phyloP scores from a whole-genome alignment of 495 filamentous ascomycete species.

The Penicillium daleae region DNA sequence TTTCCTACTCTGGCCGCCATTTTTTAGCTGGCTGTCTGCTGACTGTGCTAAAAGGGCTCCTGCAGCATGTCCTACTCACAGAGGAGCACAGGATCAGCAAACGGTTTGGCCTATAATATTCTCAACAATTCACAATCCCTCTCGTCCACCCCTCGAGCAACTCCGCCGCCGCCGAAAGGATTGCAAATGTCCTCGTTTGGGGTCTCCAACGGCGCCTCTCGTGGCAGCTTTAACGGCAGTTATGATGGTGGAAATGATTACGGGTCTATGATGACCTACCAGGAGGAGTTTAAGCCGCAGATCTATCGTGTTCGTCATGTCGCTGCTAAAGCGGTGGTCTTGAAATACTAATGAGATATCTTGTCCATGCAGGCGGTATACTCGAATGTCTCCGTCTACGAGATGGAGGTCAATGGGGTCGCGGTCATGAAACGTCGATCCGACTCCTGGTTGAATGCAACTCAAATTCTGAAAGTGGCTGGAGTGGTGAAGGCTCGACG shows the following conservation, averaged over 20 bases:
- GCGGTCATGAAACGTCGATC: conserved; percentile 92
- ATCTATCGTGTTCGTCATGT: conserved; percentile 71
- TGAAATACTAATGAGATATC: conserved; percentile 24
- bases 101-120: conserved; percentile 48
- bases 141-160: conserved; percentile 58
- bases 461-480: conserved; percentile 94
- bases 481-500: conserved; percentile 95
- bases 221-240: conserved; percentile 41
- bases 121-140: conserved; percentile 57
- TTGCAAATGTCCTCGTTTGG: conserved; percentile 52
- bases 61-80: conserved; percentile 49
- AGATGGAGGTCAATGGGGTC: conserved; percentile 92
- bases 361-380: conserved; percentile 73
- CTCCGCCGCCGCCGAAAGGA: conserved; percentile 49
- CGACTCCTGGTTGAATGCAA: conserved; percentile 93
- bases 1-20: conserved; percentile 24
- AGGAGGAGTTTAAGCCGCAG: conserved; percentile 64
- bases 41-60: conserved; percentile 4
- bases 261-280: conserved; percentile 50
- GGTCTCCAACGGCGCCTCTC: conserved; percentile 43
- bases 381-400: conserved; percentile 92
- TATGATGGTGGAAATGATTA: conserved; percentile 56
- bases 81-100: conserved; percentile 45
- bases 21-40: conserved; percentile 15
- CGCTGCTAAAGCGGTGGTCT: conserved; percentile 10